Evolutionary conservation across 768 basidiomycete genomes (phyloP), one percentile per base, ranked within the genome.

Genomic region (Botryobasidium botryosum): DNA sequence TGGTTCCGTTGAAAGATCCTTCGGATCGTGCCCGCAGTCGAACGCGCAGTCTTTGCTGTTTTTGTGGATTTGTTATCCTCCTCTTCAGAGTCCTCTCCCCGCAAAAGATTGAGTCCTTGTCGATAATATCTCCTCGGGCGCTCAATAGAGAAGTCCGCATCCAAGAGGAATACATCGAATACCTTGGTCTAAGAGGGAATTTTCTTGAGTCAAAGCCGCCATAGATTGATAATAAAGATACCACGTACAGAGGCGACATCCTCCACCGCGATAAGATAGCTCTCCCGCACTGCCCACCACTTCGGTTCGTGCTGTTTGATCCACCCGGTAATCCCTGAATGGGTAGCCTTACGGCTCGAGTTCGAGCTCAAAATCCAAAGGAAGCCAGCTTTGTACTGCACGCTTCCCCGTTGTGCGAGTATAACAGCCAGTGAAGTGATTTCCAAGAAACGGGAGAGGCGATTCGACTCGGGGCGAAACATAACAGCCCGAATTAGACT

Each of bases 231-330:
- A 40, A 38, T 6, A 18, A 25, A 20, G 24, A 18, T n/a, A 10
- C 20, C 10, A n/a, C 68, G 42, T 54, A 86, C 85, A 64, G 85
- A 79, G 48, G 85, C 88, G 10, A 83, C 80, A 53, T 94, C 87
- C 49, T 82, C 74, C 20, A 87, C 69, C 1, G 78, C 76, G 17
- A 94, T 82, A 8, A 99, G 64, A 61, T 88, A 96, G 52, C 82
- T 84, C 52, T 97, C 92, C 6, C 91, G 70, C 10, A 97, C 75
- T 38, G 84, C 74, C 61, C 87, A 92, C 94, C 94, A 97, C 45
- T 78, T 72, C 29, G 71, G 71, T 45, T 77, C 70, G 52, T 74
- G 77, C 55, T 68, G 73, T 50, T 69, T 71, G 41, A 53, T 64
- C 66, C 78, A 72, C 13, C 68, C 63, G 33, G 28, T 37, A 18